Conservation (phyloP, 495 filamentous ascomycete species). For the Podospora appendiculata region DNA sequence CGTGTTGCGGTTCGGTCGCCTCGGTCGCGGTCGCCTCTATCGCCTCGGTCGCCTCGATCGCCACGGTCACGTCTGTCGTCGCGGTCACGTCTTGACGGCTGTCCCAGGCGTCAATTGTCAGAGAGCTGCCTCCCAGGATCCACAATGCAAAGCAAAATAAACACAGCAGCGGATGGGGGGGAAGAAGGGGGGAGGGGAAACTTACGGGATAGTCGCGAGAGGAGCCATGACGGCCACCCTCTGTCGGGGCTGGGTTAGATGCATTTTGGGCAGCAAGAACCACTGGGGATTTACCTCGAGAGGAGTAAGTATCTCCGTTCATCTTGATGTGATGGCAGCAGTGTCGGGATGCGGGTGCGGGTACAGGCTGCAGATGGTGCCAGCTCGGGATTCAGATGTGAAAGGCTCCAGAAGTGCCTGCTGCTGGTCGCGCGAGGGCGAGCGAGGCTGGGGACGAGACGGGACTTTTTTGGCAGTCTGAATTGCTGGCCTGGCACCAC, state of each 20-base stretch:
- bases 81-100: slow-evolving; percentile 35
- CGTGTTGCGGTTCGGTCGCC: slow-evolving; percentile 39
- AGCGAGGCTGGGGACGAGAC: slow-evolving; percentile 25
- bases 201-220: slow-evolving; percentile 69
- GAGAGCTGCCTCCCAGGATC: no score
- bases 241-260: slow-evolving; percentile 28
- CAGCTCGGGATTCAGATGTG: not conserved
- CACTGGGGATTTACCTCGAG: slow-evolving; percentile 53
- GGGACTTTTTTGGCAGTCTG: slow-evolving; percentile 18
- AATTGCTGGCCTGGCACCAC: slow-evolving; percentile 1
- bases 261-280: slow-evolving; percentile 8
- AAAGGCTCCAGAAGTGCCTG: not conserved
- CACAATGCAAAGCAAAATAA: no score
- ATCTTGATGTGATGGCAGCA: slow-evolving; percentile 41
- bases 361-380: not conserved
- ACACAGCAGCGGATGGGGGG: not conserved
- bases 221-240: slow-evolving; percentile 57
- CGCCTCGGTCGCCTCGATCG: slow-evolving; percentile 40
- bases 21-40: slow-evolving; percentile 38
- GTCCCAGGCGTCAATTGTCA: not conserved
- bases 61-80: slow-evolving; percentile 40
- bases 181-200: not conserved
- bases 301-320: slow-evolving; percentile 83
- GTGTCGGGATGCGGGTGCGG: slow-evolving; percentile 6
- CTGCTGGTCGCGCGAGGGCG: no score